phyloP scores from a whole-genome alignment of 257 asterid genomes.

The Solanum tacnaense region DNA sequence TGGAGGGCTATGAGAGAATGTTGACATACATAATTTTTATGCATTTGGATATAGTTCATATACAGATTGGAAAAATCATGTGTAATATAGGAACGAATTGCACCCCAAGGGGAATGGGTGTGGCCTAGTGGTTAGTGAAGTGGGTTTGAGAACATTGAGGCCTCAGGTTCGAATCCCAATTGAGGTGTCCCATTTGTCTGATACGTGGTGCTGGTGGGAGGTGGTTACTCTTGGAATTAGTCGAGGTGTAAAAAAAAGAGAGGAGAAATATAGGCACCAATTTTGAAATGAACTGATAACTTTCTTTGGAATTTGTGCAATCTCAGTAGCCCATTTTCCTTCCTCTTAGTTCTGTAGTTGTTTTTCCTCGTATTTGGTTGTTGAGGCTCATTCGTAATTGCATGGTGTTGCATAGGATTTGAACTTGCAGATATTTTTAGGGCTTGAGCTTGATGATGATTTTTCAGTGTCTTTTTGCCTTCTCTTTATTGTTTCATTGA shows the following conservation, averaged over 20 bases:
- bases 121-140: background rate
- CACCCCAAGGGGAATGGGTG: background rate
- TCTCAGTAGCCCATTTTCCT: background rate
- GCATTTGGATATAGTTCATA: background rate
- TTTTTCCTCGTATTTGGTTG: background rate
- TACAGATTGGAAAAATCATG: background rate
- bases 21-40: background rate
- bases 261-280: background rate
- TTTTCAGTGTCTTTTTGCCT: background rate
- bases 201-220: background rate
- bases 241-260: background rate
- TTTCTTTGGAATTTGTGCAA: background rate
- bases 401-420: background rate
- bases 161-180: background rate
- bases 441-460: background rate
- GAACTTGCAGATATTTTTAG: background rate
- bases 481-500: background rate
- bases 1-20: background rate
- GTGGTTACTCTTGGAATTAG: background rate
- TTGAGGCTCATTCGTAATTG: background rate
- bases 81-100: background rate
- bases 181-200: background rate
- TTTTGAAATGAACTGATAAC: background rate
- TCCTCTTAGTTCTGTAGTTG: background rate
- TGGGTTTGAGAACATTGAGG: background rate